phyloP scores from a whole-genome alignment of 306 rosid species.

The Astragalus glycyphyllos region DNA sequence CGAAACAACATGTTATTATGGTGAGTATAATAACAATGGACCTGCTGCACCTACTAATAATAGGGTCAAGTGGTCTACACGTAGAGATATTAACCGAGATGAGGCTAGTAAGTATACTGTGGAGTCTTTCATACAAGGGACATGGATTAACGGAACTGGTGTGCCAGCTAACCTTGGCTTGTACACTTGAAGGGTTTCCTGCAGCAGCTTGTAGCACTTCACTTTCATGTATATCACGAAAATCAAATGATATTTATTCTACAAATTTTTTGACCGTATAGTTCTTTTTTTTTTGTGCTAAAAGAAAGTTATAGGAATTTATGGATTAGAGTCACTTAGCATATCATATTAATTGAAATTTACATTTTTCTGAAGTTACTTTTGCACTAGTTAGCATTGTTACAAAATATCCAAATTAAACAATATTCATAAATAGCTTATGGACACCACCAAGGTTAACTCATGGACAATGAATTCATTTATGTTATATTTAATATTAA shows the following conservation, averaged over 20 bases:
- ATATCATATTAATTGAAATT: no score
- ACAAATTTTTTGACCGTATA: background rate
- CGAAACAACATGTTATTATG: constrained; percentile 60
- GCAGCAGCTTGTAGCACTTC: background rate
- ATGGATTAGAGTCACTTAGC: no score
- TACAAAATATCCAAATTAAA: no score
- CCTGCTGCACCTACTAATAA: constrained; percentile 53
- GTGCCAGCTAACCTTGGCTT: constrained; percentile 63
- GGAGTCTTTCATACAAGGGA: constrained; percentile 60
- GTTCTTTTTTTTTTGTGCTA: no score
- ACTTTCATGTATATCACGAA: background rate
- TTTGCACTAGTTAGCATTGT: no score
- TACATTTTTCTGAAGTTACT: no score
- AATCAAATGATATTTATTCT: background rate
- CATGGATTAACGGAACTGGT: constrained; percentile 59
- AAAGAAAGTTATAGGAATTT: no score
- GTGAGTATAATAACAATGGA: constrained; percentile 76
- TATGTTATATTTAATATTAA: no score
- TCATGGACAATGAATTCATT: no score
- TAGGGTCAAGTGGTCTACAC: constrained; percentile 78
- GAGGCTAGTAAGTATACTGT: constrained; percentile 63
- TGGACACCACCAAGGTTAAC: no score
- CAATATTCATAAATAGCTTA: no score
- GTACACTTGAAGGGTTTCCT: constrained; percentile 24
- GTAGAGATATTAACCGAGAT: constrained; percentile 46